Evolutionary conservation across 2,329 filamentous ascomycete genomes (phyloP), one percentile per base, ranked within the genome.

Genomic region (Coniochaeta hoffmannii): DNA sequence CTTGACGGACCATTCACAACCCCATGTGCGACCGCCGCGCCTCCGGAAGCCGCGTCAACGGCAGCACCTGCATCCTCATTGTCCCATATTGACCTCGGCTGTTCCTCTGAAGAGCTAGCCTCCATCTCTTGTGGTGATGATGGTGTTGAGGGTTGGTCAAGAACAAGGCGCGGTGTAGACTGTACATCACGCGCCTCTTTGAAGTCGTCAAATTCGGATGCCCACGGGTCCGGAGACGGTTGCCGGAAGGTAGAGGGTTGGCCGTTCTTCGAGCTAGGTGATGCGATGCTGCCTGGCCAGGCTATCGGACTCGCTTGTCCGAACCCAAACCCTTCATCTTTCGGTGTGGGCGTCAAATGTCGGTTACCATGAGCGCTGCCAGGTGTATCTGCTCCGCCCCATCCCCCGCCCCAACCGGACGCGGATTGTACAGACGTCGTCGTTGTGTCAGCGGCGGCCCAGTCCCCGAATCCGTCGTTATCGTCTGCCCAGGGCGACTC

Each of bases 401-500:
- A 71, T 35, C 62, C 59, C 9, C 60, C 41, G 15, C 19, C 66
- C 70, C 70, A 73, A 34, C 63, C 62, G 14, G 59, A 46, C 22
- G 63, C 57, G 28, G 57, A 32, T 50, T 58, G 53, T 56, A 53
- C 28, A 6, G 63, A 56, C 1, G 64, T 56, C 1, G 61, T 62
- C 1, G 64, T 51, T 3, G 65, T 60, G 6, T 68, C 68, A 1
- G 66, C 58, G 4, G 67, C 51, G 1, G 68, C 55, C 75, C 74
- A 77, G 53, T 70, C 70, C 19, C 70, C 69, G 55, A 71, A 67
- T 2, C 63, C 67, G 53, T 69, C 68, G n/a, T 69, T 68, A 17
- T 73, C 67, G 32, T 72, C 70, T 19, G 66, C 68, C 75, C 75
- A 77, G 17, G 73, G 72, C 10, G 74, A 75, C 15, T 68, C 65